Conservation (phyloP, 306 rosid genomes). For the Rosa multiflora region DNA sequence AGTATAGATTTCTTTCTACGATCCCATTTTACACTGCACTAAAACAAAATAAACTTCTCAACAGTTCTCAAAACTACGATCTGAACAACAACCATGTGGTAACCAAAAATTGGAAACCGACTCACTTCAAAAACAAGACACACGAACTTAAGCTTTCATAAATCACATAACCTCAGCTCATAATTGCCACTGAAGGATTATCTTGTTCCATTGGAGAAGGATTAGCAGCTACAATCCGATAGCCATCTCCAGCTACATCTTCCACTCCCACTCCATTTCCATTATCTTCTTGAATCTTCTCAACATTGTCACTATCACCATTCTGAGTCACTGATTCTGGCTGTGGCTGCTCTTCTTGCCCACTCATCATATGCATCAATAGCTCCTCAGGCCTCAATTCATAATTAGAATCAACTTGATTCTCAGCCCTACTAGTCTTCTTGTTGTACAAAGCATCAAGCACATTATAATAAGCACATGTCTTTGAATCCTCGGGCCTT, state of each 20-base stretch:
- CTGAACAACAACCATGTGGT: constrained; percentile 4
- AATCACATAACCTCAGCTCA: constrained; percentile 32
- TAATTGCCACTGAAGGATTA: constrained; percentile 37
- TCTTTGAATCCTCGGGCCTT: constrained; percentile 70
- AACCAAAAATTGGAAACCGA: background rate
- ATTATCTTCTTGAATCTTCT: constrained; percentile 32
- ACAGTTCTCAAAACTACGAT: constrained; percentile 12
- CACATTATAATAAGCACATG: constrained; percentile 73
- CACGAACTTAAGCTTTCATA: constrained; percentile 13
- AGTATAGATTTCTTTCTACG: background rate
- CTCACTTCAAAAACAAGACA: background rate
- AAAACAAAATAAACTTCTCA: constrained; percentile 1
- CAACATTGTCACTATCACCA: constrained; percentile 37
- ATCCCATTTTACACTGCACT: constrained; percentile 13
- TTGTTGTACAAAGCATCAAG: constrained; percentile 61
- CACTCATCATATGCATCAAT: constrained; percentile 68
- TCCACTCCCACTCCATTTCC: constrained; percentile 21
- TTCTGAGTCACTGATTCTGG: constrained; percentile 39
- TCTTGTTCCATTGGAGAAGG: constrained; percentile 27
- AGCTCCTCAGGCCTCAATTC: constrained; percentile 80
- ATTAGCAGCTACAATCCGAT: constrained; percentile 32
- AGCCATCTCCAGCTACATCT: constrained; percentile 27
- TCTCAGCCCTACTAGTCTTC: constrained; percentile 39
- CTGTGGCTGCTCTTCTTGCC: constrained; percentile 43
- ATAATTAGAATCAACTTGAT: constrained; percentile 32